These are phyloP conservation scores for Zygotorulaspora florentina DNA, from an alignment of 805 yeast species.

Conservation along the genomic window DNA sequence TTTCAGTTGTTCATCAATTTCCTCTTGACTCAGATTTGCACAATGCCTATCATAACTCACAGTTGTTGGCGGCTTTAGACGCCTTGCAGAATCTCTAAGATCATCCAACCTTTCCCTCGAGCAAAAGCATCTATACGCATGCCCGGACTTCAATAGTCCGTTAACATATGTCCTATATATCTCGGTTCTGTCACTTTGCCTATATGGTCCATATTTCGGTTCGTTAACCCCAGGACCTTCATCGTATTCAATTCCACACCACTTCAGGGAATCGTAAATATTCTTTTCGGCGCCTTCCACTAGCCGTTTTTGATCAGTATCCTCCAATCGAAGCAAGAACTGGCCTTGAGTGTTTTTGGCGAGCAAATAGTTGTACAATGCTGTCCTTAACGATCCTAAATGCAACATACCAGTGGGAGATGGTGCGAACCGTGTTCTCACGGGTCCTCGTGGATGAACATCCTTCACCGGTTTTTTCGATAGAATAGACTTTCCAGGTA, in stretches of 20 bases:
- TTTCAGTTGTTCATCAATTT: conserved; percentile 37
- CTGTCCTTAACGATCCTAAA: conserved; percentile 89
- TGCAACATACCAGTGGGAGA: conserved; percentile 97
- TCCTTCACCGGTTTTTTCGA: conserved; percentile 21
- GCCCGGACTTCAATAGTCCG: conserved; percentile 53
- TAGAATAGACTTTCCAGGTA: conserved; percentile 10
- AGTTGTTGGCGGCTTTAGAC: conserved; percentile 80
- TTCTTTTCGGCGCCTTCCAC: conserved; percentile 80
- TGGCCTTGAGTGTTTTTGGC: conserved; percentile 79
- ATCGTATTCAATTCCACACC: conserved; percentile 75
- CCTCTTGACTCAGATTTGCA: conserved; percentile 40
- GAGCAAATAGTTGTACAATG: conserved; percentile 78
- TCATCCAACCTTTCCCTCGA: conserved; percentile 68
- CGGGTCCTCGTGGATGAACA: conserved; percentile 50
- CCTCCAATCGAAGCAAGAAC: conserved; percentile 81
- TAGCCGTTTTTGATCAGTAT: conserved; percentile 80
- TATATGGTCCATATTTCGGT: conserved; percentile 59
- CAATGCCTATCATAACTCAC: conserved; percentile 91
- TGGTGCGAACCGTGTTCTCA: conserved; percentile 92
- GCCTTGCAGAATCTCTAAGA: conserved; percentile 68
- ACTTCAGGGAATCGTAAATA: conserved; percentile 65
- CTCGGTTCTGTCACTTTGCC: conserved; percentile 73
- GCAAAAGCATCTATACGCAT: conserved; percentile 86
- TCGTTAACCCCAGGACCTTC: conserved; percentile 63
- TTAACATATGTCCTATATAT: conserved; percentile 63